Conservation (phyloP, 2,329 filamentous ascomycete species). For the Aspergillus pseudoterreus region DNA sequence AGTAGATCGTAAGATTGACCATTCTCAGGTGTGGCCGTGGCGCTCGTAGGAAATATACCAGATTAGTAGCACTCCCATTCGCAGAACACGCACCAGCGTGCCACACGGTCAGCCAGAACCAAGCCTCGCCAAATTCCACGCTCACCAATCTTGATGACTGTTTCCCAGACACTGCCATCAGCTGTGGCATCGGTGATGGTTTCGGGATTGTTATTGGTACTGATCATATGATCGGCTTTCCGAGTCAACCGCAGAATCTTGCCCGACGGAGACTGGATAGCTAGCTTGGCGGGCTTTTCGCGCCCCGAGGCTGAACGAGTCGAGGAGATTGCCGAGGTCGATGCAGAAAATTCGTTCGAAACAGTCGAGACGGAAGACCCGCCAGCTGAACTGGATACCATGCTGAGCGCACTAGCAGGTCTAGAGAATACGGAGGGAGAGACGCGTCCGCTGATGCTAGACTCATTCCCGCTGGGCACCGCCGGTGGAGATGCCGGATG, state of each 20-base stretch:
- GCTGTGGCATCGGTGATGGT: constrained; percentile 35
- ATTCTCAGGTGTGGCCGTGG: constrained; percentile 1
- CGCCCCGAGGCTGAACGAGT: constrained; percentile 29
- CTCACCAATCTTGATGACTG: constrained; percentile 64
- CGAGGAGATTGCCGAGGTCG: constrained; percentile 54
- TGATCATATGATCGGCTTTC: constrained; percentile 45
- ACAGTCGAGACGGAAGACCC: constrained; percentile 49
- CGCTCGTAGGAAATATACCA: neutral
- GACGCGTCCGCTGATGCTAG: constrained; percentile 39
- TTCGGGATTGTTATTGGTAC: constrained; percentile 27
- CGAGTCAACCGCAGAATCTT: constrained; percentile 74
- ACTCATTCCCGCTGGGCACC: constrained; percentile 33
- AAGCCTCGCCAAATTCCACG: constrained; percentile 60
- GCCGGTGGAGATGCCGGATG: constrained; percentile 65
- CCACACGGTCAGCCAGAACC: constrained; percentile 62
- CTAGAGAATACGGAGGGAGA: constrained; percentile 52
- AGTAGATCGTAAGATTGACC: neutral
- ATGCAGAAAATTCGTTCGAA: constrained; percentile 40
- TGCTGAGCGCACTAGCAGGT: constrained; percentile 58
- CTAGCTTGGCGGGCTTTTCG: constrained; percentile 87
- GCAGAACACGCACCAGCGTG: constrained; percentile 66
- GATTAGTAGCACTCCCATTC: constrained; percentile 60
- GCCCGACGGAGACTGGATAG: constrained; percentile 88
- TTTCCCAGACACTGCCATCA: constrained; percentile 61
- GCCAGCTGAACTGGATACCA: constrained; percentile 53